Evolutionary conservation across 2,329 filamentous ascomycete genomes (phyloP).

Genomic region (Pseudogymnoascus verrucosus): DNA sequence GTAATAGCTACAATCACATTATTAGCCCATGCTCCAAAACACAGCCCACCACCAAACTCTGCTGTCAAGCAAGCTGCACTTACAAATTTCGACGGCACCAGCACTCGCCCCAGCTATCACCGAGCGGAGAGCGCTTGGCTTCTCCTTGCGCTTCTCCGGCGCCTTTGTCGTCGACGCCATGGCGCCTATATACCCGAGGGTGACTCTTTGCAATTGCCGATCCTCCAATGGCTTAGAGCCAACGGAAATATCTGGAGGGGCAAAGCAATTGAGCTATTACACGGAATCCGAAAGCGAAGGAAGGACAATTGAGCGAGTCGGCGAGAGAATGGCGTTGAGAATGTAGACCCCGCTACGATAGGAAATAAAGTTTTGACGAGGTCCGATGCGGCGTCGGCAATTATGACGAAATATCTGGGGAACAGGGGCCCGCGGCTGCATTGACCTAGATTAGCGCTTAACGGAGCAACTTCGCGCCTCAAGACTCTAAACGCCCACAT

Average conservation of each 20-base stretch:
- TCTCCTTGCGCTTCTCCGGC: conserved; percentile 34
- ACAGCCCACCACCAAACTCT: background rate
- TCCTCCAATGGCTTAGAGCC: conserved; percentile 6
- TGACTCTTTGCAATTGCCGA: background rate
- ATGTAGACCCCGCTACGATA: background rate
- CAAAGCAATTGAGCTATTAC: conserved; percentile 1
- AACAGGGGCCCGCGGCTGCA: background rate
- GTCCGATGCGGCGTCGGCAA: conserved; percentile 3
- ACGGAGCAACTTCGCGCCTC: background rate
- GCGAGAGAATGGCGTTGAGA: background rate
- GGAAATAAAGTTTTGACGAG: conserved; percentile 7
- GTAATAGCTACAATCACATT: conserved; percentile 57
- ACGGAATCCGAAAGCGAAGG: background rate
- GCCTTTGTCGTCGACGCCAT: conserved; percentile 12
- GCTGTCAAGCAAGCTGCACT: conserved; percentile 16
- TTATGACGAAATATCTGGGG: conserved; percentile 8
- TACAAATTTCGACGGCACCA: conserved; percentile 89
- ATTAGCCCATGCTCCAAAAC: conserved; percentile 24
- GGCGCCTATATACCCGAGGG: background rate
- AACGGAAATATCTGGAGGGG: background rate
- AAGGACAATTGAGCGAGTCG: background rate
- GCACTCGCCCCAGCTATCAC: conserved; percentile 90
- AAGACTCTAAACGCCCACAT: background rate
- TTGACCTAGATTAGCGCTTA: conserved; percentile 5
- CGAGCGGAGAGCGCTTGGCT: conserved; percentile 75